Conservation (phyloP, 495 filamentous ascomycete genomes). For the Pyrenula aspistea region DNA sequence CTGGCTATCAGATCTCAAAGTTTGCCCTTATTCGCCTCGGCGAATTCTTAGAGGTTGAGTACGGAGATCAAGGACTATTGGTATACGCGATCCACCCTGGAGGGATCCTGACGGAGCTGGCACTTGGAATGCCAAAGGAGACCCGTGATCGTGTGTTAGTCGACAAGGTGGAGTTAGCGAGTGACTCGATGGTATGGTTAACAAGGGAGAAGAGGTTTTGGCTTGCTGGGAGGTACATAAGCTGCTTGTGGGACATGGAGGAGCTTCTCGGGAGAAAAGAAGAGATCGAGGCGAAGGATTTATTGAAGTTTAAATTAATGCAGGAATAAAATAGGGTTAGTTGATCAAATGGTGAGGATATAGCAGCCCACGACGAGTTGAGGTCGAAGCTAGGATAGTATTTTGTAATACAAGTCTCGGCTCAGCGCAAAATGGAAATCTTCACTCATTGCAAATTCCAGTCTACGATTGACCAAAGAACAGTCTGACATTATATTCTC, state of each 20-base stretch:
- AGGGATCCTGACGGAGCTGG: conserved; percentile 32
- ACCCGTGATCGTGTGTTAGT: conserved; percentile 16
- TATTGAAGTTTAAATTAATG: conserved; percentile 35
- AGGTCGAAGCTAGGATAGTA: too few species aligned
- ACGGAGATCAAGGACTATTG: conserved; percentile 20
- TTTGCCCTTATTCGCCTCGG: conserved; percentile 34
- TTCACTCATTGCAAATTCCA: too few species aligned
- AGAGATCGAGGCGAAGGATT: conserved; percentile 27
- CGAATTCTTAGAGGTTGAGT: conserved; percentile 28
- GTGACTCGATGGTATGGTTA: conserved; percentile 36
- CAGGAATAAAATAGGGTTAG: too few species aligned
- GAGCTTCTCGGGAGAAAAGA: conserved; percentile 31
- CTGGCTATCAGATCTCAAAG: conserved; percentile 34
- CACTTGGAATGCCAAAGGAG: conserved; percentile 1
- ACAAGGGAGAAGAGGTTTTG: conserved; percentile 32
- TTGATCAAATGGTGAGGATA: too few species aligned
- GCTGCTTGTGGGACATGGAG: conserved; percentile 33
- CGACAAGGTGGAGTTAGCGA: conserved; percentile 31
- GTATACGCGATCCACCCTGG: conserved; percentile 39
- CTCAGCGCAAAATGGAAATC: too few species aligned
- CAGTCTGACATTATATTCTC: too few species aligned
- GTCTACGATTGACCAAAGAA: too few species aligned
- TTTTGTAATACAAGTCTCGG: too few species aligned
- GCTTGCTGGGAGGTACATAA: conserved; percentile 37
- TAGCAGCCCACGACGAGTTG: too few species aligned